Evolutionary conservation across 2,329 filamentous ascomycete genomes (phyloP), one percentile per base, ranked within the genome.

Genomic region (Trichoderma guizhouense): DNA sequence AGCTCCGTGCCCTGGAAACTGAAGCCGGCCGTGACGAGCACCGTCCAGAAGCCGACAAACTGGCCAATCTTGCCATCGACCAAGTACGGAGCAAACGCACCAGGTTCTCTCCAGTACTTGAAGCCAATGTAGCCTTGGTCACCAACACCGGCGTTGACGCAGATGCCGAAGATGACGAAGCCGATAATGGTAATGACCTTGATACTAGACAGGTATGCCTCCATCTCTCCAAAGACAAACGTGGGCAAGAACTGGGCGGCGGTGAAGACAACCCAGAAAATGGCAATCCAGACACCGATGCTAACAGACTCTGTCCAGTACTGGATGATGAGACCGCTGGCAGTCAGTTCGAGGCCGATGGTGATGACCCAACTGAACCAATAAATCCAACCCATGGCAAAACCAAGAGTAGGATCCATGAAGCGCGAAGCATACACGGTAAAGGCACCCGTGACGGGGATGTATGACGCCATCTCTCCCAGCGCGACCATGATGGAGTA

Each of bases 341-440:
- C 91, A 0, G 89, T 92, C 51, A 94, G 84, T 78, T 95, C 92
- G 9, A 94, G 86, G 0, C 91, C 91, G 75, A 89, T 92, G 0
- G 92, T 93, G 71, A 91, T 89, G 21, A 89, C 86, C 91, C 91
- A 95, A 47, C 87, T 90, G 78, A 94, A 94, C 90, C 91, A 95
- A 81, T 95, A 95, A 72, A 93, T 90, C 92, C 92, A 95, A 24
- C 93, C 92, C 86, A 94, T 92, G 24, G 92, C 87, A 76, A 94
- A 94, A 8, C 91, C 92, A 62, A 94, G 83, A 71, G 90, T 90
- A 12, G 89, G 90, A 77, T 93, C 90, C 74, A 94, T 86, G 76
- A 95, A 93, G 21, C 93, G 91, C 51, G 89, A 87, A 26, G 92
- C 92, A 76, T 94, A 95, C 55, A 90, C 87, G 34, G 92, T 92